Evolutionary conservation across 306 rosid species (phyloP).

Genomic region (Inga leiocalycina): DNA sequence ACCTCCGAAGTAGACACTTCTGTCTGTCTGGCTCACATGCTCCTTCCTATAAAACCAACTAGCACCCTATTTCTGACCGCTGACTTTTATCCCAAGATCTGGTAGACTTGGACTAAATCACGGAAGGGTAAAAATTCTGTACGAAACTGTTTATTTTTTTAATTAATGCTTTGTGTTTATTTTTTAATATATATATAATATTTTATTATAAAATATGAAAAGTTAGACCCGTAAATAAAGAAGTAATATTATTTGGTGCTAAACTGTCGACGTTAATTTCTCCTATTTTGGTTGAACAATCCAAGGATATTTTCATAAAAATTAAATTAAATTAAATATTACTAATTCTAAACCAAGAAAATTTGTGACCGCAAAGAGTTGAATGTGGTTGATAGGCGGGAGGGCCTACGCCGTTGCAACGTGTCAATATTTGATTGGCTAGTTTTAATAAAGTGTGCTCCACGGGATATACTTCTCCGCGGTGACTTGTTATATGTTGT

Average conservation of each 20-base stretch:
- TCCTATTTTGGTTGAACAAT: background rate
- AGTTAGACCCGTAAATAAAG: too few species aligned
- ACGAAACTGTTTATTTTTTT: too few species aligned
- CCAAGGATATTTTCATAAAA: background rate
- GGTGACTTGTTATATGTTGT: conserved; percentile 1
- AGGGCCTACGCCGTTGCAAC: background rate
- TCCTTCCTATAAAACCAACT: background rate
- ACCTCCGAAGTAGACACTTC: background rate
- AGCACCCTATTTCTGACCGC: background rate
- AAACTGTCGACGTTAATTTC: background rate
- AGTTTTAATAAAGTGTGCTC: background rate
- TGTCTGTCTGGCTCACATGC: background rate
- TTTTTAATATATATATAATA: background rate
- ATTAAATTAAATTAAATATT: too few species aligned
- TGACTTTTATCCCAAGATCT: background rate
- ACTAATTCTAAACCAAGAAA: background rate
- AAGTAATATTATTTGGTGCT: background rate
- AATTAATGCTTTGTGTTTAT: background rate
- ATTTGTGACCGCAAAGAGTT: background rate
- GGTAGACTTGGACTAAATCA: background rate
- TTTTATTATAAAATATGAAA: too few species aligned
- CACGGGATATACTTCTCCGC: conserved; percentile 17
- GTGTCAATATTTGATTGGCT: background rate
- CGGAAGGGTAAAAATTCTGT: background rate
- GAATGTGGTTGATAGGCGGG: background rate